Percentiles rank a stretch among this genome's conserved stretches.
Evolutionary conservation across 1,284 basidiomycete species (phyloP).

Genomic region (Ganoderma boninense): DNA sequence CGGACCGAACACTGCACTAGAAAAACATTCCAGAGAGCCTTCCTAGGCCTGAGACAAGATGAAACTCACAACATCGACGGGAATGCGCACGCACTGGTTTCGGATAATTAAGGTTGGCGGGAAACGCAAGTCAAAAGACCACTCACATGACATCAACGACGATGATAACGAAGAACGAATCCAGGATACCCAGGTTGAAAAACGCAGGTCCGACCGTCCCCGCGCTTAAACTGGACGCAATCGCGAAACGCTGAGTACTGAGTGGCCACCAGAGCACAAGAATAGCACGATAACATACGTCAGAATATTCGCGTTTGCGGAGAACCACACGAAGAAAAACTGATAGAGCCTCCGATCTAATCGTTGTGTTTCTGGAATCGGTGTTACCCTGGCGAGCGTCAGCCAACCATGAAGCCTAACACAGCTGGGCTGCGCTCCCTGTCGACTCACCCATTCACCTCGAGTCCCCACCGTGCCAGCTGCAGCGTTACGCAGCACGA

Average conservation of each 20-base stretch:
- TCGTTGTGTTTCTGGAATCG: slow-evolving; percentile 54
- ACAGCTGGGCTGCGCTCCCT: not conserved
- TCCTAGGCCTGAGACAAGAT: not conserved
- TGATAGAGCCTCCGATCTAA: slow-evolving; percentile 65
- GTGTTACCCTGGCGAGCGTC: slow-evolving; percentile 53
- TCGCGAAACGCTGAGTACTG: not conserved
- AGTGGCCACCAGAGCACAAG: not conserved
- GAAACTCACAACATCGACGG: slow-evolving; percentile 64
- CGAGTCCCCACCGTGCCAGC: slow-evolving; percentile 37
- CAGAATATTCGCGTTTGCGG: slow-evolving; percentile 67
- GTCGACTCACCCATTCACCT: slow-evolving; percentile 39
- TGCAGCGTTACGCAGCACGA: slow-evolving; percentile 26
- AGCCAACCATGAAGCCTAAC: not conserved
- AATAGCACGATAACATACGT: slow-evolving; percentile 45
- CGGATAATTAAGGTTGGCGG: slow-evolving; percentile 16
- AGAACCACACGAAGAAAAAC: slow-evolving; percentile 74
- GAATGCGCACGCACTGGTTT: slow-evolving; percentile 35
- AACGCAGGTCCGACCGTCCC: slow-evolving; percentile 69
- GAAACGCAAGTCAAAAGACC: not conserved
- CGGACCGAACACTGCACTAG: slow-evolving; percentile 63
- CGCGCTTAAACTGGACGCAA: slow-evolving; percentile 51
- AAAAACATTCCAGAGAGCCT: not conserved
- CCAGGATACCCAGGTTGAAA: slow-evolving; percentile 61
- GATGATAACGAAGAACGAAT: slow-evolving; percentile 59
- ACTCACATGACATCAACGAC: slow-evolving; percentile 64